Base-by-base conservation (phyloP, 148 eudicot species). In the Rhododendron ovatum region DNA sequence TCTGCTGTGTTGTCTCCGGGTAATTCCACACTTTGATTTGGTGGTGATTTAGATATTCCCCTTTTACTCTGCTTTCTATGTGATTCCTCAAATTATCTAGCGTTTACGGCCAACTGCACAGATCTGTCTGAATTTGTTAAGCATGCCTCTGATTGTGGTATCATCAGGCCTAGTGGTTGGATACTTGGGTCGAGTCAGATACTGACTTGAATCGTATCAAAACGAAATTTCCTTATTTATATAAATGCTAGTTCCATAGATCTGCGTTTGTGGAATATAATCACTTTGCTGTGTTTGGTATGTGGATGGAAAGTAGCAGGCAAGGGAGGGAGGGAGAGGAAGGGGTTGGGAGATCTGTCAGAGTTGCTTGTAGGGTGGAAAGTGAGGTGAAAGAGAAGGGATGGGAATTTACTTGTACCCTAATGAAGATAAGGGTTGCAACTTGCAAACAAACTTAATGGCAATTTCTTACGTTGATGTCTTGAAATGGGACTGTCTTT, bases 1-100 rank as follows among this genome's bases (percentile, higher is more conserved):
- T 92, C 87, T 95, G 94, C 93, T 96, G 90, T 85, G 82, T 93
- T 39, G 91, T 96, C 10, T 95, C 98, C 88, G 92, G 97, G 99
- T 96, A 96, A 88, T 86, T 84, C 26, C 59, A 79, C 37, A 53
- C 39, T 8, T 80, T 78, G 63, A 48, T 41, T 80, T 13, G 69
- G 26, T 59, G 65, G 24, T 57, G 22, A 57, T 57, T 57, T 57
- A 57, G 61, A 57, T 57, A 57, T 57, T 57, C 61, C 22, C 61
- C 61, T 57, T 57, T 22, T 63, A 22, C 28, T 24, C 10, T 63
- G 69, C 69, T 63, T 63, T 63, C 26, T 22, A 24, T 24, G 69
- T 63, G 26, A 24, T 22, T 63, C 28, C 69, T 63, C 24, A 11
- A 63, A 63, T 63, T 8, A 63, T 41, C 8, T 63, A 63, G 11